Percentiles rank a stretch among this genome's conserved stretches.
Evolutionary conservation across 495 filamentous ascomycete species (phyloP).

Genomic region (Tirmania nivea): DNA sequence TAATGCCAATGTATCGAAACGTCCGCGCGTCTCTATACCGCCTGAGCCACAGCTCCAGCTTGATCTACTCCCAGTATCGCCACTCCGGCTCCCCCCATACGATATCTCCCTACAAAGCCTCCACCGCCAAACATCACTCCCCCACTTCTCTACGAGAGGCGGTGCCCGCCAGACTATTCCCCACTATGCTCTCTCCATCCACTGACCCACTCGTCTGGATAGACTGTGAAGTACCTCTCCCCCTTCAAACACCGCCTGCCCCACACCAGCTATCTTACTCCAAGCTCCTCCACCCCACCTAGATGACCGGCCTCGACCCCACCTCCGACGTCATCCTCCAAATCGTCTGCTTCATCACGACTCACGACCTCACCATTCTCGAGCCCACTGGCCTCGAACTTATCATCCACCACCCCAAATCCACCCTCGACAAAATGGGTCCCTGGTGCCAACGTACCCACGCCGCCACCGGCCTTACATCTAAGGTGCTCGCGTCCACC

Average conservation of each 20-base stretch:
- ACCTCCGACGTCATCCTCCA: slow-evolving; percentile 68
- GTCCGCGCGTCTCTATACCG: no score
- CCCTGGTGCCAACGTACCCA: slow-evolving; percentile 45
- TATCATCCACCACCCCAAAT: slow-evolving; percentile 52
- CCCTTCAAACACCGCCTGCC: neutral
- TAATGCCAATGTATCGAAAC: no score
- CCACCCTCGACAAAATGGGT: slow-evolving; percentile 53
- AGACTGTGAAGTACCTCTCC: slow-evolving; percentile 52
- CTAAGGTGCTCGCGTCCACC: slow-evolving; percentile 49
- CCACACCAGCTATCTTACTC: neutral
- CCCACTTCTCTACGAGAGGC: no score
- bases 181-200: slow-evolving; percentile 1
- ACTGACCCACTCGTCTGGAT: slow-evolving; percentile 49
- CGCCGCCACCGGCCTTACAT: slow-evolving; percentile 51
- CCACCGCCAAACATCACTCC: neutral
- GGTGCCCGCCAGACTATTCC: no score
- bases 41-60: no score
- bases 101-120: neutral
- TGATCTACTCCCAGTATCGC: no score
- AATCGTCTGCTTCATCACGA: slow-evolving; percentile 83
- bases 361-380: slow-evolving; percentile 49
- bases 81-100: no score
- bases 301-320: slow-evolving; percentile 89
- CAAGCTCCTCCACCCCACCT: slow-evolving; percentile 1
- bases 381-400: slow-evolving; percentile 59